These are phyloP conservation scores for Aspergillus latus DNA, from an alignment of 2,329 filamentous ascomycete genomes.

Conservation along the genomic window DNA sequence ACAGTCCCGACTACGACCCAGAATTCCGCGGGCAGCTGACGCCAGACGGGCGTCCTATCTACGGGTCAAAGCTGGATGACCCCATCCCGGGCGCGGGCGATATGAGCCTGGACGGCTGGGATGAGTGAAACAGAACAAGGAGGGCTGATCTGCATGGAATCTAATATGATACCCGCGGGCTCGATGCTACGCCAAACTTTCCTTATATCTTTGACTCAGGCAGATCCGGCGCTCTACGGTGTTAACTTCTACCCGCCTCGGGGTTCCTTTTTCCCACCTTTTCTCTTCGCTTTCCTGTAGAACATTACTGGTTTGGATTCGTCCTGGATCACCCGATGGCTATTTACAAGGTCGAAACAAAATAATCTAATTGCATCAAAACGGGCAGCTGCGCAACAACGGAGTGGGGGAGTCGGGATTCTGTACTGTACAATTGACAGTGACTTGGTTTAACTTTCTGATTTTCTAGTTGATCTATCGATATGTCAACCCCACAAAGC, in stretches of 20 bases:
- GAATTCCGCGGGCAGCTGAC: conserved; percentile 47
- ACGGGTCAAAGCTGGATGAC: conserved; percentile 38
- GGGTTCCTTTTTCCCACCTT: conserved; percentile 1
- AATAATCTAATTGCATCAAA: conserved; percentile 21
- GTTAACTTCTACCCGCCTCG: conserved; percentile 15
- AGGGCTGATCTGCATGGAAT: conserved; percentile 25
- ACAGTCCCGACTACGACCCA: conserved; percentile 44
- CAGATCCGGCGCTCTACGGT: conserved; percentile 26
- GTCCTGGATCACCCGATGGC: conserved; percentile 1
- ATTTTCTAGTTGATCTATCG: conserved; percentile 21
- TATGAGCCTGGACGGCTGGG: conserved; percentile 35
- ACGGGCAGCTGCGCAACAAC: conserved; percentile 13
- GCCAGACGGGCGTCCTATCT: conserved; percentile 43
- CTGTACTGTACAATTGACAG: conserved; percentile 21
- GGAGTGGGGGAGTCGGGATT: conserved; percentile 9
- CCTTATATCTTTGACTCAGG: conserved; percentile 26
- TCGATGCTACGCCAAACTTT: conserved; percentile 28
- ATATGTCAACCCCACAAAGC: conserved; percentile 15
- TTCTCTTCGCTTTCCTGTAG: conserved; percentile 10
- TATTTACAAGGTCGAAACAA: conserved; percentile 10
- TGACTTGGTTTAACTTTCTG: conserved; percentile 14
- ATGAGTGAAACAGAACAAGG: conserved; percentile 27
- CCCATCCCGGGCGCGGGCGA: conserved; percentile 34
- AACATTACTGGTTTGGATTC: conserved; percentile 8
- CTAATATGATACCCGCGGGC: conserved; percentile 31